Percentiles rank a stretch among this genome's conserved stretches.
Conservation (phyloP, 1,284 basidiomycete genomes). For the Cutaneotrichosporon mucoides region DNA sequence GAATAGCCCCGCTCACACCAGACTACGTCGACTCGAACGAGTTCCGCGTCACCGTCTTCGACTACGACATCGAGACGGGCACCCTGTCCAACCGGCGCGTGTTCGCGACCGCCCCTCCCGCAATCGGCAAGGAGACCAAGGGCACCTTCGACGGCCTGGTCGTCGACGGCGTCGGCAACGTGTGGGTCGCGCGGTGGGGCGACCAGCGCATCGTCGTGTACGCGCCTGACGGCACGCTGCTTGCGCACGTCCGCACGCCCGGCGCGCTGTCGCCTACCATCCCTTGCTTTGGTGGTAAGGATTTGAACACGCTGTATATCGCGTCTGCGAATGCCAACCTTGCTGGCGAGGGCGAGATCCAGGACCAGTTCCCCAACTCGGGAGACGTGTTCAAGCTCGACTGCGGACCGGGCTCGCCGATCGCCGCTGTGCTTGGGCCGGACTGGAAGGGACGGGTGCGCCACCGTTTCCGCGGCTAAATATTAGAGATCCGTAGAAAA, state of each 20-base stretch:
- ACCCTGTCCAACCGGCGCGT: slow-evolving; percentile 24
- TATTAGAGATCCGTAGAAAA: slow-evolving; percentile 4
- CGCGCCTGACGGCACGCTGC: slow-evolving; percentile 34
- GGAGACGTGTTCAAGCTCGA: slow-evolving; percentile 39
- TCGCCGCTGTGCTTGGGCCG: slow-evolving; percentile 25
- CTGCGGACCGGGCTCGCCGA: slow-evolving; percentile 24
- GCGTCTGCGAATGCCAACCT: slow-evolving; percentile 32
- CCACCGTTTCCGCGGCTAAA: slow-evolving; percentile 10
- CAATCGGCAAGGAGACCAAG: slow-evolving; percentile 11
- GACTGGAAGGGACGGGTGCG: slow-evolving; percentile 34
- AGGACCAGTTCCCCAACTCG: slow-evolving; percentile 25
- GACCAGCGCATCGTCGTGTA: slow-evolving; percentile 41
- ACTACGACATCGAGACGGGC: slow-evolving; percentile 37
- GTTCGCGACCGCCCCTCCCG: slow-evolving; percentile 26
- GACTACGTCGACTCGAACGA: slow-evolving; percentile 47
- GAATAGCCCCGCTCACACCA: slow-evolving; percentile 11
- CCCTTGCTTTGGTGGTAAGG: slow-evolving; percentile 42
- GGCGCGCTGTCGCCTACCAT: slow-evolving; percentile 38
- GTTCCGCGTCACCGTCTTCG: slow-evolving; percentile 30
- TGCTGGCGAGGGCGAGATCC: slow-evolving; percentile 28
- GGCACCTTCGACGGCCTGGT: slow-evolving; percentile 46
- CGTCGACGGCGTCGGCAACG: slow-evolving; percentile 42
- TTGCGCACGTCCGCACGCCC: slow-evolving; percentile 28
- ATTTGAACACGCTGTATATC: slow-evolving; percentile 40
- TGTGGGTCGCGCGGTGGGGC: slow-evolving; percentile 48